Base-by-base conservation (phyloP, 2,329 filamentous ascomycete species). In the Clonostachys rhizophaga region DNA sequence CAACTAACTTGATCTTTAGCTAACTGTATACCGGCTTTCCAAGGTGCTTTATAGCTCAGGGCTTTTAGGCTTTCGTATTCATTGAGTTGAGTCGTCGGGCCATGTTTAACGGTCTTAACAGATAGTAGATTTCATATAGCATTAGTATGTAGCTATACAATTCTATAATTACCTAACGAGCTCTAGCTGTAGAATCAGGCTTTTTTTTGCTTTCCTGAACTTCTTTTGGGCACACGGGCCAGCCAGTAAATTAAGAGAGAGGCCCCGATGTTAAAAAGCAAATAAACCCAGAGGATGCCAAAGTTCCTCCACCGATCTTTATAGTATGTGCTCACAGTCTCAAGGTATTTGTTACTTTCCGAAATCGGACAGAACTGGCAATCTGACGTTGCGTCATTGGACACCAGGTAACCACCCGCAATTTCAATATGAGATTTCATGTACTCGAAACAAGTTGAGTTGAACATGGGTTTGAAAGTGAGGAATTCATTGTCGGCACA, bases 401-500 rank as follows among this genome's bases (percentile, higher is more conserved):
- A 73, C 13, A 65, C 50, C 3, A 89, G 65, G 43, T 74, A 75
- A 0, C 83, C 86, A 2, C 79, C 46, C 13, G 20, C 20, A 18
- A 3, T 40, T 8, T 40, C 37, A 8, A 40, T 42, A 7, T 30
- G 24, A 30, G 24, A 30, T 30, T 43, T 36, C 12, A 89, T 61
- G 58, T 87, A 91, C 12, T 78, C 57, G 1, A 52, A 58, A 58
- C 88, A 91, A 0, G 76, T 86, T 55, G 69, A 49, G n/a, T 74
- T 74, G 2, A 63, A 49, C 0, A 79, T 74, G 0, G 89, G 84
- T 10, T 79, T 63, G 58, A 96, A 85, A n/a, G 67, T 61, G 18
- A 89, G 71, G 50, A 80, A 75, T 62, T 96, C 91, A 59, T 86
- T 87, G 6, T 62, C 53, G 1, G 87, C 80, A 63, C 91, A 96